Conservation (phyloP, 2,329 filamentous ascomycete genomes). For the Paecilomyces sp. region DNA sequence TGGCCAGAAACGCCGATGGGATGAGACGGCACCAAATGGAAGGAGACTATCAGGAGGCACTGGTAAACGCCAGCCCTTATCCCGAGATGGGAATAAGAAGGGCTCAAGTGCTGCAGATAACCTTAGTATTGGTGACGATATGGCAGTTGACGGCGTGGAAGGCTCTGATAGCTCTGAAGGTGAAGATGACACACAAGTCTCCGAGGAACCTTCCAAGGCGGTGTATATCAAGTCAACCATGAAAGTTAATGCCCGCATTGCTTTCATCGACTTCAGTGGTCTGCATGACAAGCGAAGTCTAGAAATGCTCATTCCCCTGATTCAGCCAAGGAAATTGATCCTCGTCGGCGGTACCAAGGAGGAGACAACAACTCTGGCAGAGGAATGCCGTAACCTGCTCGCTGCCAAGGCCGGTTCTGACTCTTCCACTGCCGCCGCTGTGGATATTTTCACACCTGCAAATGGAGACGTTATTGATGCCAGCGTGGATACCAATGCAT, state of each 20-base stretch:
- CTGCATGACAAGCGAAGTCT: constrained; percentile 89
- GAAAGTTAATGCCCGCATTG: constrained; percentile 65
- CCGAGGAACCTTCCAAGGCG: constrained; percentile 68
- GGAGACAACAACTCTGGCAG: constrained; percentile 72
- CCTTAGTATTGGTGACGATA: constrained; percentile 36
- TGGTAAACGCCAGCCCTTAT: constrained; percentile 55
- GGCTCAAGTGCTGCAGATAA: constrained; percentile 43
- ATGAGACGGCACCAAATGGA: constrained; percentile 52
- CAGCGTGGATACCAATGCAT: constrained; percentile 95
- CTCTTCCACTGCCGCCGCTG: constrained; percentile 3
- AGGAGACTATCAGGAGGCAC: constrained; percentile 34
- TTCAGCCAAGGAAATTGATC: constrained; percentile 89
- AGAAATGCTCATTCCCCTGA: constrained; percentile 89
- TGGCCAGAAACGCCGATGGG: constrained; percentile 93
- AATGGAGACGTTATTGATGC: constrained; percentile 74
- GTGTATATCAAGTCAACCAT: constrained; percentile 58
- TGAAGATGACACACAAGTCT: constrained; percentile 43
- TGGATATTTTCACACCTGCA: constrained; percentile 66
- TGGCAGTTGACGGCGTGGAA: constrained; percentile 50
- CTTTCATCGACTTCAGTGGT: constrained; percentile 85
- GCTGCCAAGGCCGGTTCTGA: constrained; percentile 31
- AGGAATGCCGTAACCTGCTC: constrained; percentile 67
- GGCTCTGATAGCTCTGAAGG: constrained; percentile 50
- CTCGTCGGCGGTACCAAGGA: constrained; percentile 73
- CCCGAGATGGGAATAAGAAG: constrained; percentile 20